These are phyloP conservation scores for Pythium brachiatum DNA, from an alignment of 352 stramenopile species.

Conservation along the genomic window DNA sequence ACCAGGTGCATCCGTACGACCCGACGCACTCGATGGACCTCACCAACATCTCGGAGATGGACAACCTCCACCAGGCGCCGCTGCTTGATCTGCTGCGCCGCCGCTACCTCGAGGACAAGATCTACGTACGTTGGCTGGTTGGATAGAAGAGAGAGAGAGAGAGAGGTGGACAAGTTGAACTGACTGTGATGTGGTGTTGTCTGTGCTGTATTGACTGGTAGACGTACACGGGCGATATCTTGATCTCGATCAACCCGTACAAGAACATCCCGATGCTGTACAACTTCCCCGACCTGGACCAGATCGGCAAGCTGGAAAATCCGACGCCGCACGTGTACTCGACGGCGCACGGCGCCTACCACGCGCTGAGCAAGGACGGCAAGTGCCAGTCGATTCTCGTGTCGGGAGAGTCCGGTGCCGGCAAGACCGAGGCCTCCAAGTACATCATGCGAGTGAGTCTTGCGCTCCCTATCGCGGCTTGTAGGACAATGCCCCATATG, in stretches of 20 bases:
- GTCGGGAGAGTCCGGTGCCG: slow-evolving; percentile 82
- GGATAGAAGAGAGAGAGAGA: not conserved
- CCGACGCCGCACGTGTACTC: slow-evolving; percentile 85
- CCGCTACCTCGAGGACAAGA: slow-evolving; percentile 89
- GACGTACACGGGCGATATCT: slow-evolving; percentile 93
- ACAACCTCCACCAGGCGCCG: slow-evolving; percentile 91
- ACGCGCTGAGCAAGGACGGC: slow-evolving; percentile 67
- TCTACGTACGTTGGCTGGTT: slow-evolving; percentile 64
- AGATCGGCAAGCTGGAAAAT: slow-evolving; percentile 84
- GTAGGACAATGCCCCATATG: not conserved
- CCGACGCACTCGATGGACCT: slow-evolving; percentile 86
- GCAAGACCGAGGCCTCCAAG: slow-evolving; percentile 89
- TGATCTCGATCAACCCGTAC: slow-evolving; percentile 97
- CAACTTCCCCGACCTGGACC: slow-evolving; percentile 88
- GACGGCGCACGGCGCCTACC: slow-evolving; percentile 79
- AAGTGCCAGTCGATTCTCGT: slow-evolving; percentile 89
- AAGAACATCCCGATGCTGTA: slow-evolving; percentile 93
- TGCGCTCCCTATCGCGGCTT: not conserved
- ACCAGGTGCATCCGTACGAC: slow-evolving; percentile 89
- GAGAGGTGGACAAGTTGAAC: not conserved
- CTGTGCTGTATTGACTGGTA: slow-evolving; percentile 18
- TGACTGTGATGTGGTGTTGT: not conserved
- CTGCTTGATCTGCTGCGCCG: slow-evolving; percentile 86
- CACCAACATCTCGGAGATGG: slow-evolving; percentile 92
- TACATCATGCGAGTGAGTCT: slow-evolving; percentile 85